Evolutionary conservation across 371 early-diverging fungal species (phyloP), one percentile per base, ranked within the genome.

Genomic region (Rhizopus sp.): DNA sequence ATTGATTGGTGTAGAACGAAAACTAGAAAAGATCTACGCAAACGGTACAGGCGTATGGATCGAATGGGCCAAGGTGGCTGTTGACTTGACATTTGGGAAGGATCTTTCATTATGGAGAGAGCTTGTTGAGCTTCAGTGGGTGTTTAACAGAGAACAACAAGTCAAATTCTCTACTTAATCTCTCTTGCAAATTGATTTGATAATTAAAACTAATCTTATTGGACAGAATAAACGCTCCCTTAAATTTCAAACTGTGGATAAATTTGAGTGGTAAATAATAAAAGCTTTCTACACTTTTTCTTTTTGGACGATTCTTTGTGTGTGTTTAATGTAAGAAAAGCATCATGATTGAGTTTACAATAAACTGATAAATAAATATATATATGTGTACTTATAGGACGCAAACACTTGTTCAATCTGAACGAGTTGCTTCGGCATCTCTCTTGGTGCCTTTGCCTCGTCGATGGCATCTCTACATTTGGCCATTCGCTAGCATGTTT

Each of bases 391-490:
- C 8, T 12, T 35, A 0, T 60, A 80, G 80, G 80, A 65, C 72
- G 62, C 77, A 77, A 63, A 79, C 72, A 45, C 79, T 96, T 60
- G 90, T 97, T 50, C 84, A 88, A 68, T 87, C 91, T 50, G 89
- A 90, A 75, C 75, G 87, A 64, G 79, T 97, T 58, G 80, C 70
- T 49, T 69, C 80, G 23, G 90, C 95, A 37, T 86, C 93, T 50
- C 78, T 96, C 61, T 92, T 92, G 68, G 81, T 78, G 60, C 84
- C 80, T 30, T 78, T 88, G 49, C 88, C 93, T 33, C 57, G 70
- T 23, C 65, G 68, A 50, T 88, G 87, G 82, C 95, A 93, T 63
- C 62, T 85, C 30, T 95, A 95, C 66, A 81, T 83, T 31, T 94
- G 86, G 90, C 96, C 96, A 0, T 95, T 92, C 73, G 59, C 79